A percentile compares a stretch with the other conserved stretches of the same genome.
These are phyloP conservation scores for Bipolaris gigantea DNA, from an alignment of 2,329 filamentous ascomycete species.

Conservation along the genomic window DNA sequence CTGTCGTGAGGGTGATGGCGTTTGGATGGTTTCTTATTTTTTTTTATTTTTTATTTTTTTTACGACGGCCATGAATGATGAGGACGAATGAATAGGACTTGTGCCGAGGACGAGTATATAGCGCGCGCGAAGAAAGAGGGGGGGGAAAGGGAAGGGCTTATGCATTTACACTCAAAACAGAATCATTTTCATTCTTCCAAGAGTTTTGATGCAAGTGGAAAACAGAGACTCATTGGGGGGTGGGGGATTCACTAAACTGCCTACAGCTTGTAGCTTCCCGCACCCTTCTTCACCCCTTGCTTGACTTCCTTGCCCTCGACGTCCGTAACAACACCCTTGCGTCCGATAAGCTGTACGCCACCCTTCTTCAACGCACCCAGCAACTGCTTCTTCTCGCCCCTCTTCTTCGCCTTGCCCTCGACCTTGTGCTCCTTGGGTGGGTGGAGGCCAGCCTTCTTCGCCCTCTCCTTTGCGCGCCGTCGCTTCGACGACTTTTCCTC, in stretches of 20 bases:
- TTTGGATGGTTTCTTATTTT: background rate
- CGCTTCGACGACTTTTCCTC: constrained; percentile 80
- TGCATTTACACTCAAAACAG: background rate
- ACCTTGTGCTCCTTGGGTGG: constrained; percentile 45
- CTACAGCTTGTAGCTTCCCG: constrained; percentile 41
- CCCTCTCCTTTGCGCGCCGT: constrained; percentile 82
- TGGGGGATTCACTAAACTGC: background rate
- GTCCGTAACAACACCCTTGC: constrained; percentile 82
- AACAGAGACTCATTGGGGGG: background rate
- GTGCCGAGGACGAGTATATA: background rate
- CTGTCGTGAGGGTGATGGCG: constrained; percentile 29
- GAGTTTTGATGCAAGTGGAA: background rate
- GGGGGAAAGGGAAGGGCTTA: too few relatives aligned
- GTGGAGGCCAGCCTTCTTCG: constrained; percentile 66
- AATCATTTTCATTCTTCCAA: background rate
- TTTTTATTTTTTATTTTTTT: background rate
- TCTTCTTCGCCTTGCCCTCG: constrained; percentile 58
- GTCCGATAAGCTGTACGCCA: constrained; percentile 88
- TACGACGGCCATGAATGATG: background rate
- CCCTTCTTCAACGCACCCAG: constrained; percentile 76
- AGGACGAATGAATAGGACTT: background rate
- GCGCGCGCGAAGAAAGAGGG: too few relatives aligned
- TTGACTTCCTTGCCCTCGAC: constrained; percentile 76
- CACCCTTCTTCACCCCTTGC: constrained; percentile 32
- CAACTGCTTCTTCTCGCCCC: constrained; percentile 59